Base-by-base conservation (phyloP, 768 basidiomycete species). In the Boletus huronensis region DNA sequence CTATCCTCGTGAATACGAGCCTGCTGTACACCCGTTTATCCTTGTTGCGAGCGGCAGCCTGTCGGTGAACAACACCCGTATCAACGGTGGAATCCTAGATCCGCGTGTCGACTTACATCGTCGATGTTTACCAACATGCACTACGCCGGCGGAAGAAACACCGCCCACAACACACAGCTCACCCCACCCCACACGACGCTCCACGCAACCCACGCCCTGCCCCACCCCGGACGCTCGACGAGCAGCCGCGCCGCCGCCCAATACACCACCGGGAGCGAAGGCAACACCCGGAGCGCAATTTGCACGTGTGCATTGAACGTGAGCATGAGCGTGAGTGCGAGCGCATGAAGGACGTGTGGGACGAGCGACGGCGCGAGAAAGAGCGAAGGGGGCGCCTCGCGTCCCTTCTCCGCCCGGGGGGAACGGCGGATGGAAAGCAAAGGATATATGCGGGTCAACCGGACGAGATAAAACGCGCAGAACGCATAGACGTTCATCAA, bases 141-240 rank as follows among this genome's bases (percentile, higher is more conserved):
- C 73, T 72, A 96, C 0, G 95, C 96, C n/a, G 96, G 96, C 0
- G 96, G 96, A 29, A 96, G 78, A 65, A 94, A 95, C 3, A 82
- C 80, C 2, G 77, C 80, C 94, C 93, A 98, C 0, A 96, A 74
- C 5, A 92, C 77, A 19, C 86, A 68, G 11, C 84, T 84, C 17
- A 85, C 62, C 2, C 76, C 69, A 4, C 88, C 85, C 93, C 95
- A 98, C 0, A 87, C 57, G 1, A 88, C 65, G 51, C 82, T 84
- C 90, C 94, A 99, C 11, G 70, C 66, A 3, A 94, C 72, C 90
- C 93, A 98, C 41, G 69, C 68, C 40, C 62, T 76, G 3, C 83
- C 88, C 65, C 70, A 76, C 34, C 48, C 52, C 17, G 79, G 80
- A 25, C 73, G 69, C 55, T 79, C 73, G 32, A 82, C 58, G 34